A percentile compares a stretch with the other conserved stretches of the same genome.
These are phyloP conservation scores for Lepidium africanum DNA, from an alignment of 345 rosid species.

Conservation along the genomic window DNA sequence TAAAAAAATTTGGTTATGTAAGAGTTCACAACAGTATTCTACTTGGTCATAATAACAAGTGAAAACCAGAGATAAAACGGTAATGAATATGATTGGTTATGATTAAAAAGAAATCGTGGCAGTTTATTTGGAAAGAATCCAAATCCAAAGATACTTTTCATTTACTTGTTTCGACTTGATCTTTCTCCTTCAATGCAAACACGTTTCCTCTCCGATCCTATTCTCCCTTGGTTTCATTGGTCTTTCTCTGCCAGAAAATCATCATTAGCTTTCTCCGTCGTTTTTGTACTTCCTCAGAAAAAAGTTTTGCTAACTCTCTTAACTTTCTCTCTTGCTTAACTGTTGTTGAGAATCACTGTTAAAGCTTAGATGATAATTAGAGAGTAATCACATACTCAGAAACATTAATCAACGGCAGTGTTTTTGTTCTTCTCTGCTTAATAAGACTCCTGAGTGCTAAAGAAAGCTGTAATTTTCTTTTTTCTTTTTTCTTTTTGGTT, in stretches of 20 bases:
- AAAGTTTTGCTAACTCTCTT: slow-evolving; percentile 38
- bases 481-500: too few relatives aligned
- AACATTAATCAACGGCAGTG: background rate
- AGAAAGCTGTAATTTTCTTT: too few relatives aligned
- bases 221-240: slow-evolving; percentile 18
- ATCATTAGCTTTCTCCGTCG: slow-evolving; percentile 34
- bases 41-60: too few relatives aligned
- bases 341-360: background rate
- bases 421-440: background rate
- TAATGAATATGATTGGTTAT: slow-evolving; percentile 21
- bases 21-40: too few relatives aligned
- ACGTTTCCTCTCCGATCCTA: slow-evolving; percentile 31
- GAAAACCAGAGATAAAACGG: slow-evolving; percentile 18
- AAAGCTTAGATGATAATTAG: background rate
- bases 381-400: background rate
- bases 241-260: slow-evolving; percentile 23
- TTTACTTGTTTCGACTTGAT: background rate
- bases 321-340: background rate
- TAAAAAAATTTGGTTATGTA: too few relatives aligned
- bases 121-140: slow-evolving; percentile 19
- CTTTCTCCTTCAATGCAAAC: slow-evolving; percentile 32
- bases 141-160: background rate
- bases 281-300: slow-evolving; percentile 66
- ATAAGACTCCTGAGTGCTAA: too few relatives aligned
- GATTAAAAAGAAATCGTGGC: slow-evolving; percentile 22